Base-by-base conservation (phyloP, 2,329 filamentous ascomycete genomes). In the Pezicula neosporulosa region DNA sequence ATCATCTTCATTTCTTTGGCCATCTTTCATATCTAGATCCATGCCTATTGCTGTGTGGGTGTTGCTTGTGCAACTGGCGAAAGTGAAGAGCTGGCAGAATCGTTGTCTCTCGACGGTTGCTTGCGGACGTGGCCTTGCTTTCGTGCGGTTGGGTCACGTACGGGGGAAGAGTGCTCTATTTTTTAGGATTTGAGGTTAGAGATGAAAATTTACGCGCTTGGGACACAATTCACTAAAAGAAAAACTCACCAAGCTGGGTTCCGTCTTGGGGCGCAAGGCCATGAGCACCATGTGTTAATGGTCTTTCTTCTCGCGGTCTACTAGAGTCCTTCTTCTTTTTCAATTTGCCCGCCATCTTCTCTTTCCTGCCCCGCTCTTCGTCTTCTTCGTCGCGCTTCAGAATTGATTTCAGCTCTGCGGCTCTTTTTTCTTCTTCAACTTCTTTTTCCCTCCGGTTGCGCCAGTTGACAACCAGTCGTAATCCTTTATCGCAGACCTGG, bases 251-350 rank as follows among this genome's bases (percentile, higher is more conserved):
- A 70, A 84, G 76, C 50, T 70, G 63, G 61, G 81, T 77, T 7
- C 83, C 84, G 69, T 87, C 84, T 70, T 87, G 84, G 56, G 82
- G 72, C 9, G 81, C 77, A 27, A 86, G 52, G 48, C 78, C 80
- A 70, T 86, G 84, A 13, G 83, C 83, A 43, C 84, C 84, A 56
- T 83, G 77, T 33, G 76, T 75, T 47, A 80, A 71, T 21, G 81
- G 81, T 41, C 81, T 72, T 49, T 83, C 78, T 55, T 88, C 83
- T 52, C 75, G 75, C 30, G 80, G 81, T 49, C 69, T 75, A 52
- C 85, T 83, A 7, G 81, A 74, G 21, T 86, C 88, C 71, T 90
- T 91, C 66, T 88, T 85, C 74, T 89, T 91, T 77, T 89, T 91
- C 58, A 87, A 78, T 68, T 92, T 91, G 21, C 76, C 72, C 38